Base-by-base conservation (phyloP, 1,139 yeast species). In the Hyphopichia pseudoburtonii region DNA sequence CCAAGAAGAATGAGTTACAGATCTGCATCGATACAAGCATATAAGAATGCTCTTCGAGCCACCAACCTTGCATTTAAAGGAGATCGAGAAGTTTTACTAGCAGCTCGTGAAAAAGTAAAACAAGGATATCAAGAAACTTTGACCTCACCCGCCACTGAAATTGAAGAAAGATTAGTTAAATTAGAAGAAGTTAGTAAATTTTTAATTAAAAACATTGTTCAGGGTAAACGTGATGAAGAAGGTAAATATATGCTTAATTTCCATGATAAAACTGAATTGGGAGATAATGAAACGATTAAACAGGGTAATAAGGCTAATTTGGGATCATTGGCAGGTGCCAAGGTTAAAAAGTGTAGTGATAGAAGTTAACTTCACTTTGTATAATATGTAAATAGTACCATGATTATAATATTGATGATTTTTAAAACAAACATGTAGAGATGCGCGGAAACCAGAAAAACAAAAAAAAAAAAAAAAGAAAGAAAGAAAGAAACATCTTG, bases 181-280 rank as follows among this genome's bases (percentile, higher is more conserved):
- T 66, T 88, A 45, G 75, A 81, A 39, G 94, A 83, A 25, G 83
- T 90, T 21, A 80, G 90, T 4, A 57, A 59, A 35, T 82, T 89
- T 46, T 68, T 92, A 43, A 68, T 77, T 34, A 68, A 73, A 41
- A 90, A 92, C 59, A 71, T 92, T 16, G 97, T 92, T 2, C 98
- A 92, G 62, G 98, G 96, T 4, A 68, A 64, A 38, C 72, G 67
- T 51, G 73, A 73, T 35, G 68, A 63, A 0, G 72, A 69, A 18
- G 72, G 66, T 5, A 72, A 63, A 36, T 76, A 73, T 44, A 63
- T 65, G 39, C 66, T 89, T 51, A 82, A 84, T 46, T 82, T 92
- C 50, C 96, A 88, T 56, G 66, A 78, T 36, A 78, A 84, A 36
- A 86, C 95, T 0, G 97, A 92, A 60, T 70, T 90, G 37, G 97